phyloP scores from a whole-genome alignment of 768 basidiomycete genomes.

The Goffeauzyma gilvescens region DNA sequence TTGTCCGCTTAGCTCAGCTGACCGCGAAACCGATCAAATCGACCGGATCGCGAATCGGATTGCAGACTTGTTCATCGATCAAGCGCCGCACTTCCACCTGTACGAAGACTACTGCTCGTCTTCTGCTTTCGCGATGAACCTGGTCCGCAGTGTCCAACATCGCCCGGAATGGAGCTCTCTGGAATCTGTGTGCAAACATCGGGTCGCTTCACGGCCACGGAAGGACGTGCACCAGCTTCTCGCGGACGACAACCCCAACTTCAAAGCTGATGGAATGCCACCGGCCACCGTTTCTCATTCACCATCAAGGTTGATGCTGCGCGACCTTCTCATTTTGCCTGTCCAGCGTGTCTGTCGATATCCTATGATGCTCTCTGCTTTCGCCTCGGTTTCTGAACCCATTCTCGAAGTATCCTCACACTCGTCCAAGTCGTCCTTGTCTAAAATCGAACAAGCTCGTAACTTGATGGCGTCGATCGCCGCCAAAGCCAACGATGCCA shows the following conservation, averaged over 20 bases:
- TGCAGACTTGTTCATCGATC: constrained; percentile 25
- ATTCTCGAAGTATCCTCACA: no score
- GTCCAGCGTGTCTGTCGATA: constrained; percentile 91
- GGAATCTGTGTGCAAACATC: constrained; percentile 53
- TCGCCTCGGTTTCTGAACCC: constrained; percentile 37
- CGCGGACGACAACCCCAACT: constrained; percentile 11
- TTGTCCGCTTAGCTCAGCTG: not conserved
- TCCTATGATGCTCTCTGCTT: constrained; percentile 62
- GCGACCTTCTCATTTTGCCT: constrained; percentile 93
- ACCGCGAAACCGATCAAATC: constrained; percentile 13
- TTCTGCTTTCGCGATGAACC: constrained; percentile 60
- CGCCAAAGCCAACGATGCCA: constrained; percentile 60
- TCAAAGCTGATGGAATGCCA: constrained; percentile 2
- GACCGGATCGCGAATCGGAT: constrained; percentile 22
- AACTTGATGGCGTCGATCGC: no score
- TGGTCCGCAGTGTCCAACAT: constrained; percentile 48
- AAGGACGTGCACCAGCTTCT: constrained; percentile 27
- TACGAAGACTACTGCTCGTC: constrained; percentile 78
- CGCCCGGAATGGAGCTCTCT: constrained; percentile 68
- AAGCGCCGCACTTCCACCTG: constrained; percentile 56
- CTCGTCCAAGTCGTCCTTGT: no score
- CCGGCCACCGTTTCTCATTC: constrained; percentile 6
- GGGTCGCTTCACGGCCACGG: constrained; percentile 30
- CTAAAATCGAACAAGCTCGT: no score
- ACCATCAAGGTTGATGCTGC: constrained; percentile 32